Evolutionary conservation across 345 rosid genomes (phyloP), one percentile per base, ranked within the genome.

Genomic region (Erucastrum elatum): DNA sequence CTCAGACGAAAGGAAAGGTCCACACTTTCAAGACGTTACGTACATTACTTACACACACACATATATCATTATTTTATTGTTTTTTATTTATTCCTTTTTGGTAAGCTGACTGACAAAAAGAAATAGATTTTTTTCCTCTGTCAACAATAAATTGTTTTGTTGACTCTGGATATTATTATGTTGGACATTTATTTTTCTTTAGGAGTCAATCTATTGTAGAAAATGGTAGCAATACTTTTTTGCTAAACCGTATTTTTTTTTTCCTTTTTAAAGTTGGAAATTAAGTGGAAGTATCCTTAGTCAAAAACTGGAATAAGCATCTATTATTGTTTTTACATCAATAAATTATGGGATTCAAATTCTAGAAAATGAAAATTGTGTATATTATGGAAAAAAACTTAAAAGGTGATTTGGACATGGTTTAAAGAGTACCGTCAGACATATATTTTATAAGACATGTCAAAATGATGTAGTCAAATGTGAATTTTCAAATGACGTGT

Each of bases 1-100:
- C 74, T 35, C 71, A 53, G 71, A 74, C 79, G 67, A 74, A 80
- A 80, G 73, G 67, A 74, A 80, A 80, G 73, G 77, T 66, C 75
- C 66, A 74, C 75, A 69, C 66, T 72, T 74, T 51, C 61, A 64
- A 69, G 79, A 80, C 75, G 79, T 68, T 80, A 70, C 82, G 75
- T 80, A 74, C 71, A 68, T 67, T 34, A n/a, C 17, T 11, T 74
- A 62, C 75, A 68, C 66, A 68, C 61, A 68, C 49, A 74, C 27
- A 29, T 44, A 29, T 21, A 21, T 21, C 21, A 29, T 70, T 6
- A n/a, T 15, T 51, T 27, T 21, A 21, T 15, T 12, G 6, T 31
- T 30, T 33, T n/a, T 10, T 64, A 0, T 1, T 25, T 12, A 15
- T 37, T 16, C 0, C 26, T 66, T 1, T 58, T 76, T 33, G 5